phyloP scores from a whole-genome alignment of 345 rosid species.

The Eutrema yunnanense region DNA sequence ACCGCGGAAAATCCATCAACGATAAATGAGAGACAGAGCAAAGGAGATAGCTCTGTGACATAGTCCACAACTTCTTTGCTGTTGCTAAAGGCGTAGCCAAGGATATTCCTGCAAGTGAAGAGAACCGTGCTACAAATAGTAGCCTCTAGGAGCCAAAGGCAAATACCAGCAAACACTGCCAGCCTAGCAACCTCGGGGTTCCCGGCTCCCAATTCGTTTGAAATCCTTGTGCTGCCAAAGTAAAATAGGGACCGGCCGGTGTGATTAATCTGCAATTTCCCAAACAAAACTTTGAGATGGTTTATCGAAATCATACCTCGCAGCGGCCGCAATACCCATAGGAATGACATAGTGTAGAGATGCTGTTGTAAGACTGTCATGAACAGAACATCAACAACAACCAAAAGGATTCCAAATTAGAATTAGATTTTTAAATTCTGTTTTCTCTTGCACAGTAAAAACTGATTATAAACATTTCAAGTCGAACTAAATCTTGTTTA shows the following conservation, averaged over 20 bases:
- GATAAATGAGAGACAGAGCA: constrained; percentile 38
- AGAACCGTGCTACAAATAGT: constrained; percentile 24
- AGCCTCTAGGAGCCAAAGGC: constrained; percentile 29
- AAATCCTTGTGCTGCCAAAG: constrained; percentile 34
- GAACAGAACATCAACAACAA: no score
- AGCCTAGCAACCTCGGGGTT: constrained; percentile 35
- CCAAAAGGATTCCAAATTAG: background rate
- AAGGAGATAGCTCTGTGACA: constrained; percentile 38
- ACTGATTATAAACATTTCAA: background rate
- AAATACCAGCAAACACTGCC: constrained; percentile 15
- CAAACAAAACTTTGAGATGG: background rate
- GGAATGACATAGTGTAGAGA: constrained; percentile 36
- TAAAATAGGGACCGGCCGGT: background rate
- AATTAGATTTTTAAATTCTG: no score
- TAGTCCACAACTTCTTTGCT: constrained; percentile 42
- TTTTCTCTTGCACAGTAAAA: no score
- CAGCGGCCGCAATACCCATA: constrained; percentile 33
- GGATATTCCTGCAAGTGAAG: constrained; percentile 21
- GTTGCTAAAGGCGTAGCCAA: constrained; percentile 43
- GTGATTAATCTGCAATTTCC: background rate
- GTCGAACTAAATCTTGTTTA: background rate
- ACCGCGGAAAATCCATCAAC: constrained; percentile 34
- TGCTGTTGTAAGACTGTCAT: constrained; percentile 26
- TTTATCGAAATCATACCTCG: constrained; percentile 17
- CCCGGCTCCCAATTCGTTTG: constrained; percentile 43